Percentiles rank a stretch among this genome's conserved stretches.
Evolutionary conservation across 768 basidiomycete genomes (phyloP).

Genomic region (Filobasidium wieringae): DNA sequence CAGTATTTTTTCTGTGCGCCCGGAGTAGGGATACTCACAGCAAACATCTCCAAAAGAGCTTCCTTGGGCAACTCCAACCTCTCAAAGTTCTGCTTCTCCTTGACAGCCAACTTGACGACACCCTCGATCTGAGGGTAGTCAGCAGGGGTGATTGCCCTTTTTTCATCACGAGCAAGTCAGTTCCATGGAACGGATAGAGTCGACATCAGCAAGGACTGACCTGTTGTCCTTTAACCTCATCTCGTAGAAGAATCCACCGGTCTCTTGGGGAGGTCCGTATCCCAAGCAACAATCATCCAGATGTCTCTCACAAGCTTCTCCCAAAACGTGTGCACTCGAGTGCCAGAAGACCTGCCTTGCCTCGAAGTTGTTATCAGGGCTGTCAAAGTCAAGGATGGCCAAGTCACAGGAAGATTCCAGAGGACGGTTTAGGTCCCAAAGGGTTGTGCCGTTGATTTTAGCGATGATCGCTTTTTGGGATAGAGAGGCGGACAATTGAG

Average conservation of each 20-base stretch:
- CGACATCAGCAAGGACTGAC: constrained; percentile 38
- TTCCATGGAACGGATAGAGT: too few relatives aligned
- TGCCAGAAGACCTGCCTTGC: constrained; percentile 99
- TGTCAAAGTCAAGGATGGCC: constrained; percentile 79
- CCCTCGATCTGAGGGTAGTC: constrained; percentile 88
- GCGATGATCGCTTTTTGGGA: constrained; percentile 85
- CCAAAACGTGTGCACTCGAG: constrained; percentile 94
- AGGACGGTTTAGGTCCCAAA: constrained; percentile 93
- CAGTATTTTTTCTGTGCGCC: not conserved
- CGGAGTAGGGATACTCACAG: constrained; percentile 45
- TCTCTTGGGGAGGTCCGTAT: constrained; percentile 90
- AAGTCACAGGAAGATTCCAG: constrained; percentile 73
- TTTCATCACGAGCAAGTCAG: not conserved
- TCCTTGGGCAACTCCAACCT: constrained; percentile 87
- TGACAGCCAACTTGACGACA: constrained; percentile 70
- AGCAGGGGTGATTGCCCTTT: constrained; percentile 60
- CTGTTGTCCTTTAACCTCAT: constrained; percentile 73
- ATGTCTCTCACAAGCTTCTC: constrained; percentile 89
- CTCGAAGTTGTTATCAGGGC: constrained; percentile 37
- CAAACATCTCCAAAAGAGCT: constrained; percentile 91
- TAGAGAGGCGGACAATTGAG: constrained; percentile 70
- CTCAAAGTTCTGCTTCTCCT: constrained; percentile 96
- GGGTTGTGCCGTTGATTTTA: constrained; percentile 43
- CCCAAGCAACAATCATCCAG: constrained; percentile 88
- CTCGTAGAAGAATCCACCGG: constrained; percentile 94